Percentiles rank a stretch among this genome's conserved stretches.
Conservation (phyloP, 441 rosid species). For the Pelargonium myrrhifolium region DNA sequence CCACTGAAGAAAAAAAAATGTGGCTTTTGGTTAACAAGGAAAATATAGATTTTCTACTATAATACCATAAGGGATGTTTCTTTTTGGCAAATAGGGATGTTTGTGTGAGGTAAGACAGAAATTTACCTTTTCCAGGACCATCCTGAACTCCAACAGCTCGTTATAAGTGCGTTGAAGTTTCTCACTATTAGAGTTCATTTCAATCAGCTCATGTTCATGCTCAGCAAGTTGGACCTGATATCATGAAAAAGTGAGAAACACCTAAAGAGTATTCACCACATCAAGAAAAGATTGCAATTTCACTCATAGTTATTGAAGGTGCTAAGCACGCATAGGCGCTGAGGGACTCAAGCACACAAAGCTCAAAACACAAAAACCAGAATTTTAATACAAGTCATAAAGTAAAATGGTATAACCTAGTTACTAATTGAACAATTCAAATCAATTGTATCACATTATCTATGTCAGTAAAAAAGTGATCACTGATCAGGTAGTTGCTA, state of each 20-base stretch:
- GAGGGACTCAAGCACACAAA: neutral
- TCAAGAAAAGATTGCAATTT: constrained; percentile 2
- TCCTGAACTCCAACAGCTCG: constrained; percentile 93
- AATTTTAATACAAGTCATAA: neutral
- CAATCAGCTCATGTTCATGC: constrained; percentile 84
- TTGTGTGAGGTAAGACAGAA: constrained; percentile 9
- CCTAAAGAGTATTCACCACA: constrained; percentile 7
- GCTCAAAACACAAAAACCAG: neutral
- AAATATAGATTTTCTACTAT: neutral
- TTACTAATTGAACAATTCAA: too few relatives aligned
- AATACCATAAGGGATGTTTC: neutral
- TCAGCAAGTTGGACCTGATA: constrained; percentile 81
- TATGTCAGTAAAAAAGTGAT: neutral
- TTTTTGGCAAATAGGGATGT: neutral
- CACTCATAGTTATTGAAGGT: neutral
- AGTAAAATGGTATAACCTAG: neutral
- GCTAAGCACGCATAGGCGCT: neutral
- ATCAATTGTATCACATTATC: too few relatives aligned
- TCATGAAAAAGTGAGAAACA: constrained; percentile 17
- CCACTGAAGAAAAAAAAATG: neutral
- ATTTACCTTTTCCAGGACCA: constrained; percentile 84
- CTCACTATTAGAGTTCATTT: constrained; percentile 90
- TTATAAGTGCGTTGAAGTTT: constrained; percentile 81
- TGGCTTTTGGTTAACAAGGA: neutral
- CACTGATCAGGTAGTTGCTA: neutral